Percentiles rank a stretch among this genome's conserved stretches.
These are phyloP conservation scores for Trichoderma sp. DNA, from an alignment of 2,329 filamentous ascomycete genomes.

Conservation along the genomic window DNA sequence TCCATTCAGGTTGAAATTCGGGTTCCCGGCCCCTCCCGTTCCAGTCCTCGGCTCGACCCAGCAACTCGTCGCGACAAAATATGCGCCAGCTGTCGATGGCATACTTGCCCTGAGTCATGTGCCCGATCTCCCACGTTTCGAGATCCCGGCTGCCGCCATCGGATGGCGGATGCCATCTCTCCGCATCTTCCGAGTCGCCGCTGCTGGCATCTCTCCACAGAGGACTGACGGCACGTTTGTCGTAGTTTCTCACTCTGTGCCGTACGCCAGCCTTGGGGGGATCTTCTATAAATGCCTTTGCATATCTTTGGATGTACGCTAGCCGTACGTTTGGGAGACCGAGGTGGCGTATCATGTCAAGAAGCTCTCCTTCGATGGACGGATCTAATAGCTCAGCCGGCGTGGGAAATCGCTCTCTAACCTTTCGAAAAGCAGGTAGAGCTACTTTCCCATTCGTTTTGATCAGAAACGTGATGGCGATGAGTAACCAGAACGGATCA, in stretches of 20 bases:
- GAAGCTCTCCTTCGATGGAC: conserved; percentile 52
- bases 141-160: conserved; percentile 26
- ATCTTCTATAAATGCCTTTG: conserved; percentile 64
- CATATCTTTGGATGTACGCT: conserved; percentile 67
- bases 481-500: conserved; percentile 76
- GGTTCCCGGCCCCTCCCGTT: conserved; percentile 56
- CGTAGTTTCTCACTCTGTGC: conserved; percentile 55
- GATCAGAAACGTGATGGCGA: conserved; percentile 84
- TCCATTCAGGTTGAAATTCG: conserved; percentile 84
- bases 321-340: conserved; percentile 72
- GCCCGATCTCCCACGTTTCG: conserved; percentile 78
- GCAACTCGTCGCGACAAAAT: conserved; percentile 79
- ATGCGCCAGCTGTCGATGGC: conserved; percentile 90
- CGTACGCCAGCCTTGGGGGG: conserved; percentile 63
- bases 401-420: conserved; percentile 70
- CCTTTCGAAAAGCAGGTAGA: conserved; percentile 70
- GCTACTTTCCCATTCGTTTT: conserved; percentile 73
- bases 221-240: conserved; percentile 37
- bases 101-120: conserved; percentile 80
- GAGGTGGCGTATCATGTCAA: conserved; percentile 66
- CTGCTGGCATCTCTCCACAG: conserved; percentile 4
- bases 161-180: background rate
- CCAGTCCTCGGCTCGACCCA: conserved; percentile 67
- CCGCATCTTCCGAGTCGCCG: conserved; percentile 15
- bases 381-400: conserved; percentile 61